Percentiles rank a stretch among this genome's conserved stretches.
These are phyloP conservation scores for Diaporthe sp. DNA, from an alignment of 2,329 filamentous ascomycete species.

Conservation along the genomic window DNA sequence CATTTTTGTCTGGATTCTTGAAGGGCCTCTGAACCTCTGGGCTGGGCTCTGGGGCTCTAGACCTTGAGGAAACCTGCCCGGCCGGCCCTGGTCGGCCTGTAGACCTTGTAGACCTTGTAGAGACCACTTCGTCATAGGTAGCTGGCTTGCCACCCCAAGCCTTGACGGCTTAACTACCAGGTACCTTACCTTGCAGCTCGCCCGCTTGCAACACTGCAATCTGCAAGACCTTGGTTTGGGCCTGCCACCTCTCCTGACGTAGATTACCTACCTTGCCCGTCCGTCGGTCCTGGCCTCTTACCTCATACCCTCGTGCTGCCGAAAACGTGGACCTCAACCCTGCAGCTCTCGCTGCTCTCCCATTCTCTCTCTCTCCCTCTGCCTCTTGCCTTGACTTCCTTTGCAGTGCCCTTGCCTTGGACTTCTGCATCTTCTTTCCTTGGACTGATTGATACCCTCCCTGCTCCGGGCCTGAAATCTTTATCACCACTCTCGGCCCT, in stretches of 20 bases:
- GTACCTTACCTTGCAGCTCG: constrained; percentile 15
- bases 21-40: too few relatives aligned
- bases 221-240: constrained; percentile 30
- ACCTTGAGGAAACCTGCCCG: too few relatives aligned
- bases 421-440: background rate
- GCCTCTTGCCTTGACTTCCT: background rate
- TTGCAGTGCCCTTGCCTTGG: background rate
- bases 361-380: background rate
- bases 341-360: background rate
- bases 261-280: background rate
- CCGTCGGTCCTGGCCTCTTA: constrained; percentile 21
- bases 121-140: constrained; percentile 39
- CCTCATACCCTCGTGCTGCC: constrained; percentile 32
- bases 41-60: too few relatives aligned
- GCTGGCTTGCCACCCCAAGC: constrained; percentile 34
- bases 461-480: background rate
- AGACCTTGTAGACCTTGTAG: background rate
- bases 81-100: background rate
- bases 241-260: constrained; percentile 12
- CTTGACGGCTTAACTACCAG: constrained; percentile 31
- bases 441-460: background rate
- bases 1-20: too few relatives aligned
- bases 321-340: constrained; percentile 6
- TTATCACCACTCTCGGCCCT: background rate
- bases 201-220: constrained; percentile 26